Percentiles rank a stretch among this genome's conserved stretches.
Evolutionary conservation across 352 stramenopile species (phyloP).

Genomic region (Pythium aphanidermatum): DNA sequence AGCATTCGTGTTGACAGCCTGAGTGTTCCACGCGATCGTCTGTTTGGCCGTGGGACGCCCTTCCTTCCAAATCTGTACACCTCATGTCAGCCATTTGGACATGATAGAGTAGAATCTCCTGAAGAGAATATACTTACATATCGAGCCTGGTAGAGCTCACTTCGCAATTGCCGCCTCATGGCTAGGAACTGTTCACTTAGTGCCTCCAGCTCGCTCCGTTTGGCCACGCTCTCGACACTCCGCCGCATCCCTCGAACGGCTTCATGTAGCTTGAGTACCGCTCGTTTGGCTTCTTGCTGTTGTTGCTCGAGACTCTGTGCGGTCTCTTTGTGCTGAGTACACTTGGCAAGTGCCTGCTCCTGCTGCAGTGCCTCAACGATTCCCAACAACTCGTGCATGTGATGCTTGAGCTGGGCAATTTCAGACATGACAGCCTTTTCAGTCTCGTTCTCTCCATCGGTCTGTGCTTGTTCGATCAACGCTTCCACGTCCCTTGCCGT

Average conservation of each 20-base stretch:
- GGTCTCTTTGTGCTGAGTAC: neutral
- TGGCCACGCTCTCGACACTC: conserved; percentile 14
- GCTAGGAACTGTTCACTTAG: conserved; percentile 34
- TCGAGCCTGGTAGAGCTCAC: conserved; percentile 66
- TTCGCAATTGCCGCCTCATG: conserved; percentile 49
- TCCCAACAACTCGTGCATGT: conserved; percentile 17
- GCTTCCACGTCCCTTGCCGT: too few species aligned
- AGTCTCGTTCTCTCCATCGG: neutral
- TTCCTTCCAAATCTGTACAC: conserved; percentile 63
- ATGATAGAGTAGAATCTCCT: neutral
- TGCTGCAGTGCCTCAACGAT: conserved; percentile 18
- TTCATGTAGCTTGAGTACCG: conserved; percentile 12
- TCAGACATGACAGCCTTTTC: neutral
- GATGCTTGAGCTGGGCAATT: conserved; percentile 7
- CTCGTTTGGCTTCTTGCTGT: conserved; percentile 3
- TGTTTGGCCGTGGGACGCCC: conserved; percentile 39
- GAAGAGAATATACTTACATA: conserved; percentile 38
- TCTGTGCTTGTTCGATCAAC: neutral
- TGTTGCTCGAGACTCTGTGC: neutral
- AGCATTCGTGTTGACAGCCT: conserved; percentile 59
- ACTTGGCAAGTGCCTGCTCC: conserved; percentile 13
- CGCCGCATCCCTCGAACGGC: conserved; percentile 11
- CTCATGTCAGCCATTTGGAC: neutral
- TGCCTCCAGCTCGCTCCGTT: conserved; percentile 22
- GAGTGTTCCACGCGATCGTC: conserved; percentile 57